Base-by-base conservation (phyloP, 1,139 yeast genomes). In the Lodderomyces margitis region DNA sequence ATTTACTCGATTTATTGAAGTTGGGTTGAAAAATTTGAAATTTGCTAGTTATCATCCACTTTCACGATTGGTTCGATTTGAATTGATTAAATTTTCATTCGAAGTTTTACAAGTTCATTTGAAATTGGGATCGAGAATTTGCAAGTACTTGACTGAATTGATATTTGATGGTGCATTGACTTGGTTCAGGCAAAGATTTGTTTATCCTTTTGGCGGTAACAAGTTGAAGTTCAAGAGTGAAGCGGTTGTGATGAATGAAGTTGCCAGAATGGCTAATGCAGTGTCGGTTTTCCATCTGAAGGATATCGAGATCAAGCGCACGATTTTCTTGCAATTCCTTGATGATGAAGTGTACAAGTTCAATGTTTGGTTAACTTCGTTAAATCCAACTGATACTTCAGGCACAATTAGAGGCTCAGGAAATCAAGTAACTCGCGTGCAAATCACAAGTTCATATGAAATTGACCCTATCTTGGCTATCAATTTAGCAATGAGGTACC, bases 161-260 rank as follows among this genome's bases (percentile, higher is more conserved):
- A 73, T 88, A 17, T 62, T 86, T 30, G 78, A 78, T 44, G 91
- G 89, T 11, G 77, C 84, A 0, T 70, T 92, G 40, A 71, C 84
- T 4, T 91, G 98, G 96, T 92, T 89, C 61, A 72, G 73, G 30
- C 75, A 70, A 41, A 70, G 78, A 19, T 71, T 80, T 3, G 70
- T 75, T 14, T 85, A 84, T 69, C 96, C 98, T 8, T 89, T 75
- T 64, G 98, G 98, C 1, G 84, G 91, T 10, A 88, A 91, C 58
- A 71, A 78, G 36, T 64, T 87, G 50, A 81, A 82, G 56, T 80
- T 83, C 37, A 80, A 80, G 50, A 80, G 89, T 3, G 96, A 89
- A 54, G 73, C 76, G 51, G 70, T 75, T 5, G 62, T 83, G 39
- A 67, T 91, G 51, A 66, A 70, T 36, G 79, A 76, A 21, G 73